A percentile compares a stretch with the other conserved stretches of the same genome.
phyloP scores from a whole-genome alignment of 192 early-diverging fungal species.

The Coemansia sp. region DNA sequence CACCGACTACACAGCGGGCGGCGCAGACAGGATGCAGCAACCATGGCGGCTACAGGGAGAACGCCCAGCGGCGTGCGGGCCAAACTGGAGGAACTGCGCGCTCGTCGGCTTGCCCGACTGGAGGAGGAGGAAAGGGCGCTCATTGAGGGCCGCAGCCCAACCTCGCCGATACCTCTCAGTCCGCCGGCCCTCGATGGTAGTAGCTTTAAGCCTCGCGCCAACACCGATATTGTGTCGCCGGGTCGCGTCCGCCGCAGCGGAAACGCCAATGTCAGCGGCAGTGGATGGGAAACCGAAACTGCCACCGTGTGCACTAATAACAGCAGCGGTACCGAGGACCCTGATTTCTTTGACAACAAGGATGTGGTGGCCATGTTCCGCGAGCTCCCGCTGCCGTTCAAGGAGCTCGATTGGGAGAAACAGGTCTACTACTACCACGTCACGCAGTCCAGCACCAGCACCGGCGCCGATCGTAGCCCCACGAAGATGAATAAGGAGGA shows the following conservation, averaged over 20 bases:
- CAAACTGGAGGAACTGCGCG: slow-evolving; percentile 26
- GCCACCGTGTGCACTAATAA: slow-evolving; percentile 1
- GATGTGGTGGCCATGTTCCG: slow-evolving; percentile 37
- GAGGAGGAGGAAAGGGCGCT: slow-evolving; percentile 17
- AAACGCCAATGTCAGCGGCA: not conserved
- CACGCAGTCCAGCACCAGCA: slow-evolving; percentile 9
- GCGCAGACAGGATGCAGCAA: not conserved
- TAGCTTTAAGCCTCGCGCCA: not conserved
- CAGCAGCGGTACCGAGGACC: slow-evolving; percentile 4
- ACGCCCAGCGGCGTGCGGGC: slow-evolving; percentile 7
- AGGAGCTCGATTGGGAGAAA: slow-evolving; percentile 52
- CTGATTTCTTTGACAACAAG: slow-evolving; percentile 33
- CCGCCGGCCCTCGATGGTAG: not conserved
- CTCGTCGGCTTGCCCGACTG: slow-evolving; percentile 28
- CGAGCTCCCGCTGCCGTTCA: slow-evolving; percentile 31
- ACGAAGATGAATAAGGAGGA: slow-evolving; percentile 8
- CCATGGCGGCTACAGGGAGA: not conserved
- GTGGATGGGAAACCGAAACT: not conserved
- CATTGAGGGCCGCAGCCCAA: not conserved
- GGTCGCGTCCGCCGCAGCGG: not conserved
- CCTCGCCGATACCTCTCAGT: not conserved
- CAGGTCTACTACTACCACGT: slow-evolving; percentile 48
- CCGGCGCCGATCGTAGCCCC: slow-evolving; percentile 15
- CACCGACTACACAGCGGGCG: not conserved
- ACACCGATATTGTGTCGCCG: not conserved